phyloP scores from a whole-genome alignment of 306 rosid genomes.

The Malus fusca region DNA sequence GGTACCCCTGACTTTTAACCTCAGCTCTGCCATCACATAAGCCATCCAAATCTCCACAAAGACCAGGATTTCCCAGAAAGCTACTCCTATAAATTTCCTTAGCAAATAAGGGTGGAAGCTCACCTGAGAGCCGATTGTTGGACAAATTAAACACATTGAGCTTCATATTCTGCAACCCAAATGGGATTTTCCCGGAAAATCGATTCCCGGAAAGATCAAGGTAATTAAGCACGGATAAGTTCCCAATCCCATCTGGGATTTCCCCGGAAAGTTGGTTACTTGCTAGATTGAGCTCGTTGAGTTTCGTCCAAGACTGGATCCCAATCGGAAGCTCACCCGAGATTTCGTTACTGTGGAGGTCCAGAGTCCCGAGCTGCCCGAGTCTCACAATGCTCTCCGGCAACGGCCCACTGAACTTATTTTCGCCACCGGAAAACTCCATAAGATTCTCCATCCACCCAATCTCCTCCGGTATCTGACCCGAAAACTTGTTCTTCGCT shows the following conservation, averaged over 20 bases:
- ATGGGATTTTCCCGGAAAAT: constrained; percentile 58
- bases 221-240: constrained; percentile 53
- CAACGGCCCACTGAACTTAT: constrained; percentile 45
- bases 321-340: constrained; percentile 56
- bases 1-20: constrained; percentile 27
- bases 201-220: constrained; percentile 74
- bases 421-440: constrained; percentile 46
- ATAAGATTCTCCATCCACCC: constrained; percentile 54
- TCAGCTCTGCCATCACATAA: constrained; percentile 32
- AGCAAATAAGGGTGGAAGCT: constrained; percentile 58
- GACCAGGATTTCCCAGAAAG: constrained; percentile 77
- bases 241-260: constrained; percentile 61
- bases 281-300: constrained; percentile 74
- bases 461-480: constrained; percentile 65
- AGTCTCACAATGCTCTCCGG: constrained; percentile 55
- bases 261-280: constrained; percentile 52
- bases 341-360: constrained; percentile 58
- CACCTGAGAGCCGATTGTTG: constrained; percentile 53
- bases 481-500: constrained; percentile 54
- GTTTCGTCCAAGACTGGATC: constrained; percentile 43
- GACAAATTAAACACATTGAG: constrained; percentile 76
- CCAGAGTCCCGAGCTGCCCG: constrained; percentile 49
- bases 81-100: constrained; percentile 54
- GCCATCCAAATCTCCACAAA: constrained; percentile 56
- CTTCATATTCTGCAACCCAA: constrained; percentile 61